A percentile compares a stretch with the other conserved stretches of the same genome.
These are phyloP conservation scores for Basidioascus undulatus DNA, from an alignment of 768 basidiomycete genomes.

Conservation along the genomic window DNA sequence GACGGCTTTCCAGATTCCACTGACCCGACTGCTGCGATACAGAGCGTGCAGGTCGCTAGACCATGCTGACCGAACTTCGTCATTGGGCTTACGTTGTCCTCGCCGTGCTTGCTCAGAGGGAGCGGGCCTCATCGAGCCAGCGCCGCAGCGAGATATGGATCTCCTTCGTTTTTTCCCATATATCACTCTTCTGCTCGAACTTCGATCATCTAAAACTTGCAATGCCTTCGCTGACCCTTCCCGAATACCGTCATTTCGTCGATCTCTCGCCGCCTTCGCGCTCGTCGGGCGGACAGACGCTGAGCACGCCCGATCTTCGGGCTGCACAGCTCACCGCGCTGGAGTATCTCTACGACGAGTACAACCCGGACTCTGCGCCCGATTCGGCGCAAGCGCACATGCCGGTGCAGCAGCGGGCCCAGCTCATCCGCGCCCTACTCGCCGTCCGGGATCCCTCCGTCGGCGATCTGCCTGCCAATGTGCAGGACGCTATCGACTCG, in stretches of 20 bases:
- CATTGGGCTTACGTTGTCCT: too few species aligned
- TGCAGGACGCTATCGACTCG: background rate
- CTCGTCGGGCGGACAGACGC: too few species aligned
- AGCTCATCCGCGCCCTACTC: background rate
- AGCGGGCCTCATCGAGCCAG: too few species aligned
- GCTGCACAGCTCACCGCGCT: background rate
- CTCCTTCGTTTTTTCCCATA: too few species aligned
- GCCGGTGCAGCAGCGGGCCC: background rate
- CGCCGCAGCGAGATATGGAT: too few species aligned
- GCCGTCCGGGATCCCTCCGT: background rate
- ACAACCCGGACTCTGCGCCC: background rate
- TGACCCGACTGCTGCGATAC: too few species aligned
- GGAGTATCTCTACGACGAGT: background rate
- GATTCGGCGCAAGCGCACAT: background rate
- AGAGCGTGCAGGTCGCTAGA: too few species aligned
- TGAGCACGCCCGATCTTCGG: accelerated
- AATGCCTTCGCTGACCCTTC: background rate
- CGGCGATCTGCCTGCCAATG: background rate
- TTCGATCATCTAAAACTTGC: too few species aligned
- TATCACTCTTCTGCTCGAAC: too few species aligned
- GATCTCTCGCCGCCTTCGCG: background rate
- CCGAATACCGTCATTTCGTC: background rate
- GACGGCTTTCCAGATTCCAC: too few species aligned
- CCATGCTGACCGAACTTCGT: too few species aligned
- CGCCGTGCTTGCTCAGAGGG: too few species aligned